phyloP scores from a whole-genome alignment of 2,329 filamentous ascomycete genomes.

The Neobulgaria alba region DNA sequence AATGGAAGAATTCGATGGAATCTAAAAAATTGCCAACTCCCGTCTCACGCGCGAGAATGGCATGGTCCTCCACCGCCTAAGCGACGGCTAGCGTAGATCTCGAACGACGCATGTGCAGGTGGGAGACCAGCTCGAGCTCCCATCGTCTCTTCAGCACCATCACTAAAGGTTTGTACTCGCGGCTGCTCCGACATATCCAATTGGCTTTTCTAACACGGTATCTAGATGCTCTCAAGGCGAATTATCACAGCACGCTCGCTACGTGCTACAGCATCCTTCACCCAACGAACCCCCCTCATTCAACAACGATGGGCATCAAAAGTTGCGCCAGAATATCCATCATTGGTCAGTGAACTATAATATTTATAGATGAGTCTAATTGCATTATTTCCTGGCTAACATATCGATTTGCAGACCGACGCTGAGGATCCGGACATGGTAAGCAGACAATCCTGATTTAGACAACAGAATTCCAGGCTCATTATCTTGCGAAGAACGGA shows the following conservation, averaged over 20 bases:
- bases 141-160: neutral
- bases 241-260: slow-evolving; percentile 43
- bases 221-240: slow-evolving; percentile 56
- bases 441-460: too few species aligned
- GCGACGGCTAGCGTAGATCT: neutral
- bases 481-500: slow-evolving; percentile 55
- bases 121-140: neutral
- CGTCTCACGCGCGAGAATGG: neutral
- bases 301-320: slow-evolving; percentile 40
- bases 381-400: slow-evolving; percentile 11
- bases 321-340: slow-evolving; percentile 21
- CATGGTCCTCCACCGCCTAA: neutral
- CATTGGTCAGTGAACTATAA: slow-evolving; percentile 20
- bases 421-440: slow-evolving; percentile 61
- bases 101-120: neutral
- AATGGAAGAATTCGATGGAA: slow-evolving; percentile 33
- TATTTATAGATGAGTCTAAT: neutral
- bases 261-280: slow-evolving; percentile 37
- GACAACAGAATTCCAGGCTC: neutral
- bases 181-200: neutral
- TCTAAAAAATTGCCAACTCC: slow-evolving; percentile 7
- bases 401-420: slow-evolving; percentile 33
- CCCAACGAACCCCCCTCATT: slow-evolving; percentile 41
- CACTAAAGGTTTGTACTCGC: neutral
- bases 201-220: neutral